phyloP scores from a whole-genome alignment of 2,329 filamentous ascomycete species.

The Juglanconis juglandina region DNA sequence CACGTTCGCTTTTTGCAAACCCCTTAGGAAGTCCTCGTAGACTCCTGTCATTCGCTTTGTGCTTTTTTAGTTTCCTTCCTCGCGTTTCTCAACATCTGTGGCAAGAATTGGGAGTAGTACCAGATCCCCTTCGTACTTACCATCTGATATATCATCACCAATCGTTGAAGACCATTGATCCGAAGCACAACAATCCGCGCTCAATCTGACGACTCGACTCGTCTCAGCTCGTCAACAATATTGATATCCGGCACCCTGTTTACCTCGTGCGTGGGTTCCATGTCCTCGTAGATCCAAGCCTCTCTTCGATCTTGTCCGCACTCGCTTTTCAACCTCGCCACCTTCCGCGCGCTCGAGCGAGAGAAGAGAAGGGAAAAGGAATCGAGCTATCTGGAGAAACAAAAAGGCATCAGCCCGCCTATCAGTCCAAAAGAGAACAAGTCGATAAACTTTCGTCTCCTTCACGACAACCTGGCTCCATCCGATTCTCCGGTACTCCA shows the following conservation, averaged over 20 bases:
- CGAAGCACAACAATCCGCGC: not conserved
- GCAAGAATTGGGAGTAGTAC: constrained; percentile 21
- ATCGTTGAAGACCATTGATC: constrained; percentile 1
- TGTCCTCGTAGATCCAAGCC: constrained; percentile 9
- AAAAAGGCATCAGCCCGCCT: not conserved
- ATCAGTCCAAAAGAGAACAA: no score
- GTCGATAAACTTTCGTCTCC: not conserved
- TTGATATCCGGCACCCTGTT: not conserved
- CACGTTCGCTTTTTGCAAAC: constrained; percentile 50
- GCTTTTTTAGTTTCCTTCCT: constrained; percentile 39
- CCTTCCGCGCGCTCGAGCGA: constrained; percentile 33
- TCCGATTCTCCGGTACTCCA: not conserved
- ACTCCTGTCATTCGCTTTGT: constrained; percentile 73
- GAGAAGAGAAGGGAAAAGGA: constrained; percentile 14
- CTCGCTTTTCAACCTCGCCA: constrained; percentile 20
- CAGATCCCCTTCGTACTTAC: constrained; percentile 7
- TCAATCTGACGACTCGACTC: not conserved
- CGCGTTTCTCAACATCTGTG: constrained; percentile 16
- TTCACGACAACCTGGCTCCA: not conserved
- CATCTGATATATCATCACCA: not conserved
- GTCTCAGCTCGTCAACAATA: not conserved
- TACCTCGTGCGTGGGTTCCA: constrained; percentile 1
- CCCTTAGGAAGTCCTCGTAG: constrained; percentile 66
- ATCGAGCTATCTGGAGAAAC: constrained; percentile 4
- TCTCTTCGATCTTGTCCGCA: constrained; percentile 22